Conservation (phyloP, 164 flowering plant species). For the Magnolia officinalis region DNA sequence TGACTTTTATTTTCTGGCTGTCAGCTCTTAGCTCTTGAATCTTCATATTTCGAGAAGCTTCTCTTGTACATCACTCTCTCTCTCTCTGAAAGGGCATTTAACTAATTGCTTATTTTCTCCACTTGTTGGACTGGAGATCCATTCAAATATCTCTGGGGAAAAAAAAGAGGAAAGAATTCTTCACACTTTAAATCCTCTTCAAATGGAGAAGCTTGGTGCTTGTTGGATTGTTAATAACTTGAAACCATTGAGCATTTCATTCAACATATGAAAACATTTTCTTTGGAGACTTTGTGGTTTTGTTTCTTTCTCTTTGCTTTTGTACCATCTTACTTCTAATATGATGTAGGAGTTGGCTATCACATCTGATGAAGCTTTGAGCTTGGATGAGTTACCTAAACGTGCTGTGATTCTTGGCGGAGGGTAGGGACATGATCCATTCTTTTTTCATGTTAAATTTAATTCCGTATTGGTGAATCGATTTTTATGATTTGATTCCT, state of each 20-base stretch:
- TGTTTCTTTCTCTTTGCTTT: not conserved
- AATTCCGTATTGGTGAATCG: not conserved
- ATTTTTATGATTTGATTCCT: not conserved
- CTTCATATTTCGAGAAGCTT: too few relatives aligned
- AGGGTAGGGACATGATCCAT: slow-evolving; percentile 49
- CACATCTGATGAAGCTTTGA: slow-evolving; percentile 97
- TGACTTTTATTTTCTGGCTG: too few relatives aligned
- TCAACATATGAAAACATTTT: not conserved
- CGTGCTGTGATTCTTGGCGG: slow-evolving; percentile 85
- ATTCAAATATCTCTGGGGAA: too few relatives aligned
- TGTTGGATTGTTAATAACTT: not conserved
- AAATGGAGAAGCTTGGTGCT: too few relatives aligned
- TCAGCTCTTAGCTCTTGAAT: too few relatives aligned
- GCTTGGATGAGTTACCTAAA: slow-evolving; percentile 92
- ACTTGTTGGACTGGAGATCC: too few relatives aligned
- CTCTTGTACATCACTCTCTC: too few relatives aligned
- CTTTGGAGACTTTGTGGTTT: not conserved
- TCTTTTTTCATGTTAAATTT: not conserved
- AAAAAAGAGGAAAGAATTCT: too few relatives aligned
- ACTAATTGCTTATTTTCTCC: too few relatives aligned
- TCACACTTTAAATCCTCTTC: too few relatives aligned
- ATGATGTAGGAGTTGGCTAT: slow-evolving; percentile 72
- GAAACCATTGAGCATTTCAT: not conserved
- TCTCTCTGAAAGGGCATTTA: too few relatives aligned
- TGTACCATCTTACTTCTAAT: not conserved